Conservation (phyloP, 75 land plant species). For the Picea sitchensis region DNA sequence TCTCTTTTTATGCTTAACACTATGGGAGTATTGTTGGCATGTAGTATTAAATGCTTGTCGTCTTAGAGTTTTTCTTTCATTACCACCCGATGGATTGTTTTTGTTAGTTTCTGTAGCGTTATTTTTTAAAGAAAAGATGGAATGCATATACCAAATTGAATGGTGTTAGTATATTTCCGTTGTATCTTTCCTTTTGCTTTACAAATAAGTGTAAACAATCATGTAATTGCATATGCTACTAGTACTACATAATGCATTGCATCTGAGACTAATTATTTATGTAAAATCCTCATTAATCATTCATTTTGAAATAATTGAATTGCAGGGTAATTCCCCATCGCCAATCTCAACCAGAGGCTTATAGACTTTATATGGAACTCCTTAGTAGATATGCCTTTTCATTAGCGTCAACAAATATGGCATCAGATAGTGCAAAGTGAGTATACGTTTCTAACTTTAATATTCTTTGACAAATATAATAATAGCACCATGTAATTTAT, state of each 20-base stretch:
- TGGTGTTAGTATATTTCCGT: not conserved
- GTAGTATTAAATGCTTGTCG: not conserved
- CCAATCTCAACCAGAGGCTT: slow-evolving; percentile 58
- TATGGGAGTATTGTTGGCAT: not conserved
- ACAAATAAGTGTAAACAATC: not conserved
- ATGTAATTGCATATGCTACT: no score
- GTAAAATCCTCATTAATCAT: not conserved
- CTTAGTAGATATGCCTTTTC: slow-evolving; percentile 45
- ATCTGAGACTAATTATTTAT: not conserved
- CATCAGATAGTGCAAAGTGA: slow-evolving; percentile 31
- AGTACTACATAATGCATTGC: not conserved
- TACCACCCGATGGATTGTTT: not conserved
- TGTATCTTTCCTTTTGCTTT: not conserved
- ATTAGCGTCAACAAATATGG: slow-evolving; percentile 12
- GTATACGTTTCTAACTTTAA: not conserved
- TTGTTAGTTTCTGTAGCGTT: no score
- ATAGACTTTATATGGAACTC: slow-evolving; percentile 56
- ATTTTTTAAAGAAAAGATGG: not conserved
- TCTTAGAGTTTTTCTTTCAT: not conserved
- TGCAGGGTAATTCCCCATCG: slow-evolving; percentile 56
- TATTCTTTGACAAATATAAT: not conserved
- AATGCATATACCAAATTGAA: not conserved
- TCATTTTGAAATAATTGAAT: not conserved
- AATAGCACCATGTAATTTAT: not conserved
- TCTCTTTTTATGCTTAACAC: not conserved